phyloP scores from a whole-genome alignment of 192 early-diverging fungal genomes.

The Chytriomyces hyalinus region DNA sequence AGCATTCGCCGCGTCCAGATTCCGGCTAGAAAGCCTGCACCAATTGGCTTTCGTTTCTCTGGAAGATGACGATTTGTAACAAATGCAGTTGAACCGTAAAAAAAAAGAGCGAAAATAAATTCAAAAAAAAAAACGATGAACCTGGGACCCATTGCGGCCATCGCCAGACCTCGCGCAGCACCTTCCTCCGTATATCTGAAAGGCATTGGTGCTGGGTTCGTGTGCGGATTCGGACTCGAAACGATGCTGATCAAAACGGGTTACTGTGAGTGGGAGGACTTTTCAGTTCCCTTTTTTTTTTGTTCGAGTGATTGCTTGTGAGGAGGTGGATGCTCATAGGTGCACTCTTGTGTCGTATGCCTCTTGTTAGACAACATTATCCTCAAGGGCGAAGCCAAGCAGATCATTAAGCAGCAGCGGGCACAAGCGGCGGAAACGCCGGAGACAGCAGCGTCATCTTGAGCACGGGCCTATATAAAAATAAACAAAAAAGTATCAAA shows the following conservation, averaged over 20 bases:
- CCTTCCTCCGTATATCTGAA: constrained; percentile 20
- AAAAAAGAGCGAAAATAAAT: not conserved
- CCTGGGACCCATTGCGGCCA: constrained; percentile 16
- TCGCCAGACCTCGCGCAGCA: constrained; percentile 15
- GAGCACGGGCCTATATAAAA: not conserved
- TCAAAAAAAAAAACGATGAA: not conserved
- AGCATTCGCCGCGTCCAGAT: not conserved
- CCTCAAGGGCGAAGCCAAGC: constrained; percentile 29
- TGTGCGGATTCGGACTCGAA: constrained; percentile 25
- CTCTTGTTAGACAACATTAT: constrained; percentile 19
- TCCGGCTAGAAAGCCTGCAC: constrained; percentile 3
- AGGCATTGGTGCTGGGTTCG: constrained; percentile 5
- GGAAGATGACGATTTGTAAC: constrained; percentile 23
- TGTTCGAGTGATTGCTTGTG: not conserved
- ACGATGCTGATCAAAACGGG: constrained; percentile 27
- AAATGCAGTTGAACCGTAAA: not conserved
- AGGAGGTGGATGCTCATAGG: no score
- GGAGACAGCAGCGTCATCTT: not conserved
- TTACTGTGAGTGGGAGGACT: constrained; percentile 11
- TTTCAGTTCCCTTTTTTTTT: not conserved
- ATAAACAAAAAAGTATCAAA: not conserved
- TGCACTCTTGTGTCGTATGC: no score
- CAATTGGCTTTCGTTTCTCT: constrained; percentile 14
- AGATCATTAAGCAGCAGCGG: constrained; percentile 4
- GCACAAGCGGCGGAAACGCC: not conserved